These are phyloP conservation scores for Leishmania gerbilli DNA, from an alignment of 208 protist genomes.

Conservation along the genomic window DNA sequence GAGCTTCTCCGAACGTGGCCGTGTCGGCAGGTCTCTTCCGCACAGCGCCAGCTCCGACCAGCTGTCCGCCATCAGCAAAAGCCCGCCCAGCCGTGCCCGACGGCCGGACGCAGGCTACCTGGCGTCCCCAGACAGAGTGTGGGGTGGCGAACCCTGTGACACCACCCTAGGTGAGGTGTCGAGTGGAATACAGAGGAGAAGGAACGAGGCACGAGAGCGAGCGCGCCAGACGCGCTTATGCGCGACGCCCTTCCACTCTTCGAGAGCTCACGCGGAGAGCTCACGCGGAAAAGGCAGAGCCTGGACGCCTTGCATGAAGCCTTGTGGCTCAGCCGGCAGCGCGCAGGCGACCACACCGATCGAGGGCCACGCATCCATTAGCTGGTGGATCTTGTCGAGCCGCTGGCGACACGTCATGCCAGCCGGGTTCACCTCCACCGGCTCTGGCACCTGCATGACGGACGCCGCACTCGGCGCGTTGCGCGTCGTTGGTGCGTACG, in stretches of 20 bases:
- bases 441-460: slow-evolving; percentile 34
- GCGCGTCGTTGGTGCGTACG: slow-evolving; percentile 25
- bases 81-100: neutral
- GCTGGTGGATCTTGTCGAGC: slow-evolving; percentile 40
- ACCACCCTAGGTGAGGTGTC: neutral
- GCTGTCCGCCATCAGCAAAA: neutral
- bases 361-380: slow-evolving; percentile 62
- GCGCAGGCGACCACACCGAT: slow-evolving; percentile 42
- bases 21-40: neutral
- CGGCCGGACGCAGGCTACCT: too few relatives aligned
- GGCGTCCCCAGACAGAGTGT: neutral
- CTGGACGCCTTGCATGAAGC: slow-evolving; percentile 50
- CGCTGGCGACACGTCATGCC: slow-evolving; percentile 54
- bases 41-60: neutral
- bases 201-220: neutral
- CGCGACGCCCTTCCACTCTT: neutral
- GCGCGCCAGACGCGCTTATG: neutral
- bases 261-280: slow-evolving; percentile 17
- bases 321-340: slow-evolving; percentile 41
- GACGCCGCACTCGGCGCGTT: slow-evolving; percentile 16
- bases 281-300: slow-evolving; percentile 65
- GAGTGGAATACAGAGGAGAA: neutral
- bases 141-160: too few relatives aligned
- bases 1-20: neutral
- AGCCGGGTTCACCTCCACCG: slow-evolving; percentile 56